Conservation (phyloP, 805 yeast species). For the Candida vartiovaarae region DNA sequence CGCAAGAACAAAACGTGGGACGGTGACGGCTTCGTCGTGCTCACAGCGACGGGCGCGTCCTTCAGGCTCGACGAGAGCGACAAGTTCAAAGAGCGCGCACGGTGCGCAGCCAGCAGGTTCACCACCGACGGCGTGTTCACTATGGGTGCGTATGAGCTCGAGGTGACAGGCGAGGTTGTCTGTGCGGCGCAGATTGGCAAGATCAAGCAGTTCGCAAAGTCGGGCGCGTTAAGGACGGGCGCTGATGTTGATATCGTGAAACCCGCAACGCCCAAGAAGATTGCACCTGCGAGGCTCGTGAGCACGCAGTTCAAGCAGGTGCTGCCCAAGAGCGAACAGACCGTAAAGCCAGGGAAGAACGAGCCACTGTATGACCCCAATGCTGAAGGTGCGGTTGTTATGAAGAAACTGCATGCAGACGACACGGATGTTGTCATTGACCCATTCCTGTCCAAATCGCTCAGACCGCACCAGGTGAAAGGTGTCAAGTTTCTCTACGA, state of each 20-base stretch:
- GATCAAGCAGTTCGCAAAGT: conserved; percentile 8
- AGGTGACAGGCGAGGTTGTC: conserved; percentile 42
- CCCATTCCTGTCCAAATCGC: conserved; percentile 40
- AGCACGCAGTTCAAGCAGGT: conserved; percentile 19
- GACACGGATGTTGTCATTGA: conserved; percentile 51
- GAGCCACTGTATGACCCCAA: conserved; percentile 35
- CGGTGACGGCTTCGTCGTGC: conserved; percentile 67
- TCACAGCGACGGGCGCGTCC: conserved; percentile 22
- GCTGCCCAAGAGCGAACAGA: conserved; percentile 15
- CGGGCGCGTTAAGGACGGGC: conserved; percentile 2
- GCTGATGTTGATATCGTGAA: not conserved
- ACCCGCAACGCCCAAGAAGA: not conserved
- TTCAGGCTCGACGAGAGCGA: conserved; percentile 29
- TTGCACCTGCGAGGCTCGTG: not conserved
- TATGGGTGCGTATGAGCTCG: conserved; percentile 56
- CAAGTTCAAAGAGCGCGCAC: conserved; percentile 23
- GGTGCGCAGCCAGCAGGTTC: conserved; percentile 15
- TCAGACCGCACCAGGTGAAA: conserved; percentile 83
- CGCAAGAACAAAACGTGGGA: conserved; percentile 93
- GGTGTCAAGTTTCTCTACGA: conserved; percentile 80
- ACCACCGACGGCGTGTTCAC: conserved; percentile 35
- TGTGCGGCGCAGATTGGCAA: conserved; percentile 19
- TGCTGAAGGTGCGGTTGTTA: conserved; percentile 31
- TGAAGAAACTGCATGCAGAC: conserved; percentile 27
- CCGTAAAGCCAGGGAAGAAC: conserved; percentile 7